Evolutionary conservation across 169 alveolate species (phyloP).

Genomic region (Blepharisma undulans): DNA sequence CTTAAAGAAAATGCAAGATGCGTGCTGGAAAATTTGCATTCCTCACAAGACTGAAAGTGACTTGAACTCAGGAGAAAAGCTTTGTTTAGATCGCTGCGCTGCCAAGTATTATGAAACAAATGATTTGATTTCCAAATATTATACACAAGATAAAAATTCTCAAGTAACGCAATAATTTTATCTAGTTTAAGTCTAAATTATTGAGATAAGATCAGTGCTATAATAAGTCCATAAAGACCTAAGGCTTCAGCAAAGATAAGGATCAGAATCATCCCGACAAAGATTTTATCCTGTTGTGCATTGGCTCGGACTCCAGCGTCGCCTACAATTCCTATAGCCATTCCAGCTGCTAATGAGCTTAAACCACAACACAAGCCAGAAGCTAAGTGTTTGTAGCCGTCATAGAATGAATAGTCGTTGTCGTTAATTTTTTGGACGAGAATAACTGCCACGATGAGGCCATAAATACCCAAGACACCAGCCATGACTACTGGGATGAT

Average conservation of each 20-base stretch:
- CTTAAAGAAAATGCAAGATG: background rate
- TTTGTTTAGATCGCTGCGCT: background rate
- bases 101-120: background rate
- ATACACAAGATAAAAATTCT: background rate
- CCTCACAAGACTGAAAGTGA: background rate
- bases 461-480: conserved; percentile 98
- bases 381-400: conserved; percentile 96
- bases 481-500: conserved; percentile 99
- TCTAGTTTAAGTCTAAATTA: too few relatives aligned
- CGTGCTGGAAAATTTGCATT: background rate
- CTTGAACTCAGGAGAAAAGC: background rate
- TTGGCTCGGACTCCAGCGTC: conserved; percentile 99
- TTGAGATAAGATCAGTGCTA: conserved; percentile 69
- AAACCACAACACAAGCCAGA: conserved; percentile 96
- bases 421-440: conserved; percentile 59
- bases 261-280: conserved; percentile 98
- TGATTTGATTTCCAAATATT: background rate
- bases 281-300: conserved; percentile 98
- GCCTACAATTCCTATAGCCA: conserved; percentile 99
- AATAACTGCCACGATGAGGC: conserved; percentile 93
- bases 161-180: background rate
- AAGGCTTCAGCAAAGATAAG: conserved; percentile 99
- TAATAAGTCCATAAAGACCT: conserved; percentile 95
- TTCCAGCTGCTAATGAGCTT: conserved; percentile 96
- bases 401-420: conserved; percentile 82